Evolutionary conservation across 306 rosid species (phyloP).

Genomic region (Lagenaria siceraria): DNA sequence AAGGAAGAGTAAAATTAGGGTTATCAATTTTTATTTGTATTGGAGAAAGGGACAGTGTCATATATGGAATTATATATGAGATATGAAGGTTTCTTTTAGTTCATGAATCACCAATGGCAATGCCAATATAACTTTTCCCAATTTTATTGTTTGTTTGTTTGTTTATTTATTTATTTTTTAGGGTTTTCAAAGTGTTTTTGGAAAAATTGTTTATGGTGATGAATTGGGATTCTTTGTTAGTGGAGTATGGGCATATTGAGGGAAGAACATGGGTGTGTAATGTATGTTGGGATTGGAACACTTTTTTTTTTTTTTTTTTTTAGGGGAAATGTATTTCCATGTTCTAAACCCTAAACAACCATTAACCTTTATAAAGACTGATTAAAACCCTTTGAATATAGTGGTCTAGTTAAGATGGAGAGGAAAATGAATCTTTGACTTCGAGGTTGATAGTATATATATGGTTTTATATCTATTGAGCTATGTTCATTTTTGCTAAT

Average conservation of each 20-base stretch:
- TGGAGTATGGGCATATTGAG: background rate
- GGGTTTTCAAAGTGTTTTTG: background rate
- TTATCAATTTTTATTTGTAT: too few relatives aligned
- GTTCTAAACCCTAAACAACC: background rate
- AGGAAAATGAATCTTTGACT: too few relatives aligned
- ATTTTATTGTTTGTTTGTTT: too few relatives aligned
- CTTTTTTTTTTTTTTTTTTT: too few relatives aligned
- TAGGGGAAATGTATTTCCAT: background rate
- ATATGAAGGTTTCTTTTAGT: background rate
- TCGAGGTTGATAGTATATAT: too few relatives aligned
- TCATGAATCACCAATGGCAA: background rate
- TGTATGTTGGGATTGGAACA: background rate
- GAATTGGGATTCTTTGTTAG: background rate
- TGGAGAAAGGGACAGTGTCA: background rate
- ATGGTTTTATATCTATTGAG: too few relatives aligned
- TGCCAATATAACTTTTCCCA: background rate
- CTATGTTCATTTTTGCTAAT: too few relatives aligned
- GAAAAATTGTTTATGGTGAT: background rate
- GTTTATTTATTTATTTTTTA: background rate
- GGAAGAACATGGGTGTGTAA: background rate
- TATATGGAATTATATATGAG: background rate
- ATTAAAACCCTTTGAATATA: too few relatives aligned
- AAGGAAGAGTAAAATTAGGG: background rate
- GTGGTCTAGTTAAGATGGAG: too few relatives aligned
- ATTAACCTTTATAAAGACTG: background rate